Conservation (phyloP, 2,329 filamentous ascomycete species). For the Blastomyces emzantsi region DNA sequence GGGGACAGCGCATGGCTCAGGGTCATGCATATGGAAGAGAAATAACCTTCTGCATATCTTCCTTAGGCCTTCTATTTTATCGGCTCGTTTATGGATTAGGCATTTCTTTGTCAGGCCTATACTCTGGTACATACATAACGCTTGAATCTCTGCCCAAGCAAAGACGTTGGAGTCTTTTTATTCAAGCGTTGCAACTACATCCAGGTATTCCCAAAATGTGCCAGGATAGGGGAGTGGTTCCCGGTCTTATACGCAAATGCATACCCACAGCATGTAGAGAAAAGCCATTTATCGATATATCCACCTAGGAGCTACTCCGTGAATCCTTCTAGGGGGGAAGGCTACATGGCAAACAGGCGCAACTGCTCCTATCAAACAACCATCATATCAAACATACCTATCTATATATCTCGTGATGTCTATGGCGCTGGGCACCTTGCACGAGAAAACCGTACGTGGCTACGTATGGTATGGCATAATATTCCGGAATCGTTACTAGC, state of each 20-base stretch:
- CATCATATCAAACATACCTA: not conserved
- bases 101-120: too few relatives aligned
- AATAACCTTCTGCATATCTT: not conserved
- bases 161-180: too few relatives aligned
- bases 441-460: not conserved
- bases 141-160: too few relatives aligned
- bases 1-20: too few relatives aligned
- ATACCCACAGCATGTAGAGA: too few relatives aligned
- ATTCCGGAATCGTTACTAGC: not conserved
- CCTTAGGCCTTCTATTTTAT: not conserved
- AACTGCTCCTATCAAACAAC: not conserved
- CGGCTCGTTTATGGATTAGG: too few relatives aligned
- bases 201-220: too few relatives aligned
- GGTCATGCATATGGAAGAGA: not conserved
- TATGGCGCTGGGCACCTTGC: not conserved
- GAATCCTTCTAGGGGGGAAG: not conserved
- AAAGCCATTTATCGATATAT: not conserved
- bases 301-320: not conserved
- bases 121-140: too few relatives aligned
- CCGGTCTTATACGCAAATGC: too few relatives aligned
- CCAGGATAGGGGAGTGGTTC: too few relatives aligned
- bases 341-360: not conserved
- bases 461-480: not conserved
- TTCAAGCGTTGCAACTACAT: too few relatives aligned
- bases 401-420: not conserved